A percentile compares a stretch with the other conserved stretches of the same genome.
These are phyloP conservation scores for Jatropha curcas DNA, from an alignment of 345 rosid genomes.

Conservation along the genomic window DNA sequence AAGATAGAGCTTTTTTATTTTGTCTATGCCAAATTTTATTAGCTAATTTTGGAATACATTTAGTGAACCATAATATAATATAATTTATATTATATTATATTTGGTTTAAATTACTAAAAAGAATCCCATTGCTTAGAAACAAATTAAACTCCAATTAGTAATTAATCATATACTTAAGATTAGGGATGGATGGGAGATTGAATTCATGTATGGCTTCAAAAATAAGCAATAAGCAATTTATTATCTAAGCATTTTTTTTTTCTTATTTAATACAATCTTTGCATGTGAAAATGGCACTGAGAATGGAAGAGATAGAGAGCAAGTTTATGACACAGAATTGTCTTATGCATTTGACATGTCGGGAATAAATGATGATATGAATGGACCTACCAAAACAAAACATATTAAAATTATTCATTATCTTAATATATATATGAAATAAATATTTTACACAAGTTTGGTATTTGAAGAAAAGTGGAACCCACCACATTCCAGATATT, in stretches of 20 bases:
- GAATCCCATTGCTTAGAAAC: neutral
- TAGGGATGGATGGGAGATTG: too few species aligned
- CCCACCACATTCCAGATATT: slow-evolving; percentile 33
- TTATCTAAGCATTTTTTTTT: neutral
- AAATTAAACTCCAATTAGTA: neutral
- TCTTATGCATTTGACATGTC: slow-evolving; percentile 40
- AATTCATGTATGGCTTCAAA: neutral
- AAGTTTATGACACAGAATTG: slow-evolving; percentile 21
- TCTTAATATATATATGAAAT: neutral
- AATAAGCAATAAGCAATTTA: neutral
- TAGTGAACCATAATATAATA: too few species aligned
- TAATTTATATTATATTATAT: too few species aligned
- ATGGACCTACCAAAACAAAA: slow-evolving; percentile 38
- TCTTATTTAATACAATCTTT: neutral
- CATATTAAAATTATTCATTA: neutral
- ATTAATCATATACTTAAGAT: neutral
- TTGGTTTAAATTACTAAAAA: too few species aligned
- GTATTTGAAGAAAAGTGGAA: slow-evolving; percentile 13
- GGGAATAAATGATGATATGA: slow-evolving; percentile 48
- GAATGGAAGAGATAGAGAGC: neutral
- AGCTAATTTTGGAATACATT: too few species aligned
- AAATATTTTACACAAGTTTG: neutral
- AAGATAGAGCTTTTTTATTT: too few species aligned
- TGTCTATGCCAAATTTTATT: too few species aligned
- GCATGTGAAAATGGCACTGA: slow-evolving; percentile 2